phyloP scores from a whole-genome alignment of 768 basidiomycete species.

The Boletus tomentosulus region DNA sequence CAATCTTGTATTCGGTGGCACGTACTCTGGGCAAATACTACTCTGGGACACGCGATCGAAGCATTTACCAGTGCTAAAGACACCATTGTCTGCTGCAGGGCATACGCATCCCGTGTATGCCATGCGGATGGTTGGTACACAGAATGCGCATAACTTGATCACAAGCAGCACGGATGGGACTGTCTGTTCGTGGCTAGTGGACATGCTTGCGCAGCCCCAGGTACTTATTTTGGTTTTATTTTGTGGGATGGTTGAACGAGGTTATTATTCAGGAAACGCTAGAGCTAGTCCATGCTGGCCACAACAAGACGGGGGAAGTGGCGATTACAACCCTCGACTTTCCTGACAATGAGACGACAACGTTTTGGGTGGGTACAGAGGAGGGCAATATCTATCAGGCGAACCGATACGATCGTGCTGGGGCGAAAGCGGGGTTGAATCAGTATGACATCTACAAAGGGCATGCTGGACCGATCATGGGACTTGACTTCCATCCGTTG shows the following conservation, averaged over 20 bases:
- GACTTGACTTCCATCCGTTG: constrained; percentile 90
- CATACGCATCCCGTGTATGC: constrained; percentile 99
- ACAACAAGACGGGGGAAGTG: constrained; percentile 96
- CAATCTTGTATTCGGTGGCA: constrained; percentile 94
- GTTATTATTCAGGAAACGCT: constrained; percentile 73
- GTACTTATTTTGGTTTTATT: constrained; percentile 35
- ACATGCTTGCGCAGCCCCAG: constrained; percentile 98
- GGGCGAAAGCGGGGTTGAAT: constrained; percentile 93
- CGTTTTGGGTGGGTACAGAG: constrained; percentile 97
- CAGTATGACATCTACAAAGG: constrained; percentile 90
- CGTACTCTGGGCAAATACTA: constrained; percentile 98
- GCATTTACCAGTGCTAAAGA: constrained; percentile 93
- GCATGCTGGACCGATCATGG: constrained; percentile 91
- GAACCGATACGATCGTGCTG: constrained; percentile 94
- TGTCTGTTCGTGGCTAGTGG: constrained; percentile 96
- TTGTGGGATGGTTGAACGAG: neutral
- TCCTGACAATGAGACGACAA: constrained; percentile 93
- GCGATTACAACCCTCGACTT: constrained; percentile 92
- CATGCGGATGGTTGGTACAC: constrained; percentile 97
- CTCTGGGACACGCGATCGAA: constrained; percentile 98
- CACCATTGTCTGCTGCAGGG: constrained; percentile 91
- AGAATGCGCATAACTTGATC: constrained; percentile 97
- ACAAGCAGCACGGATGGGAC: constrained; percentile 96
- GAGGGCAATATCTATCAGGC: constrained; percentile 97
- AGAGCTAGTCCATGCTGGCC: constrained; percentile 81